A percentile compares a stretch with the other conserved stretches of the same genome.
phyloP scores from a whole-genome alignment of 228 moss, liverwort and hornwort species.

The Sphagnum magellanicum region DNA sequence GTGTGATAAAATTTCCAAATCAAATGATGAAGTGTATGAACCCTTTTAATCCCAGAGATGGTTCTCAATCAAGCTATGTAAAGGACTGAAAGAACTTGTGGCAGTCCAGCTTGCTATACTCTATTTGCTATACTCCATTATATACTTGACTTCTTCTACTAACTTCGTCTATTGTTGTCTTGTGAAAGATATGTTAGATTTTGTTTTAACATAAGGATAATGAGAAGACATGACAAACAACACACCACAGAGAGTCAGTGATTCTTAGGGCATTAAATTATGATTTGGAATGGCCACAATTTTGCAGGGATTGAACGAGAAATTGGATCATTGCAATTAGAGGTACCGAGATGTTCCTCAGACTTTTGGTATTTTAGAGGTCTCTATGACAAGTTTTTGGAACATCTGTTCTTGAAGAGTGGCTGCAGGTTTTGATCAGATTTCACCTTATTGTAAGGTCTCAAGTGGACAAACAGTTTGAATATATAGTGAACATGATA shows the following conservation, averaged over 20 bases:
- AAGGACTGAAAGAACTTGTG: background rate
- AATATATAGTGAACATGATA: no score
- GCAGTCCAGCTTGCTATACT: background rate
- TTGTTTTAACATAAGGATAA: background rate
- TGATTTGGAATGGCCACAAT: background rate
- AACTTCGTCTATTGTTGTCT: background rate
- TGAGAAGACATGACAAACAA: background rate
- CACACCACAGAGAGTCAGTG: no score
- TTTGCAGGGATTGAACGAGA: conserved; percentile 86
- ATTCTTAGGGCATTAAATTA: background rate
- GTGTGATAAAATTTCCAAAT: background rate
- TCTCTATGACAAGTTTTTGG: no score
- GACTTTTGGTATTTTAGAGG: no score
- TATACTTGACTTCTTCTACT: background rate
- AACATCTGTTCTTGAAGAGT: no score
- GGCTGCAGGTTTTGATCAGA: no score
- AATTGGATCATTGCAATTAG: conserved; percentile 85
- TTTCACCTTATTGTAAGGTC: no score
- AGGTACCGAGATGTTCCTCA: conserved; percentile 34
- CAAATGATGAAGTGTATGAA: background rate
- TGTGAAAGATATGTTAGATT: background rate
- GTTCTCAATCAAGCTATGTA: background rate
- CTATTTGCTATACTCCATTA: background rate
- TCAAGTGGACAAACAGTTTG: no score
- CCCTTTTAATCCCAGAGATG: background rate